These are phyloP conservation scores for Nicotiana knightiana DNA, from an alignment of 257 asterid genomes.

Conservation along the genomic window DNA sequence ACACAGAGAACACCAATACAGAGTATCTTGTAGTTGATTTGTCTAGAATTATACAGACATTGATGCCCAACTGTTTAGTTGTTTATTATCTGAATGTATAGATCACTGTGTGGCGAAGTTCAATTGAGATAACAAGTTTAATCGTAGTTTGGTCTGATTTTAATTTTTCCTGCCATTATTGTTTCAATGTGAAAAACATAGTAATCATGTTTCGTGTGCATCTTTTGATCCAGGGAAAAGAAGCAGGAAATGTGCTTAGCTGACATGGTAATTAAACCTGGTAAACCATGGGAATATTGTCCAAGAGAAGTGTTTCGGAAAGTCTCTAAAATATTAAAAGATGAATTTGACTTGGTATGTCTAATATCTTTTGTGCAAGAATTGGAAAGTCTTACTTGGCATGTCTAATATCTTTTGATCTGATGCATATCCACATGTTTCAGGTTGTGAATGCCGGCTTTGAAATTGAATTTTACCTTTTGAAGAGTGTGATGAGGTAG, in stretches of 20 bases:
- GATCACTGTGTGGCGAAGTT: neutral
- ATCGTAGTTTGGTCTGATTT: neutral
- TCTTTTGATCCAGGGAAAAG: constrained; percentile 55
- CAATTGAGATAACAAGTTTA: neutral
- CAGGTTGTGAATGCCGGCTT: constrained; percentile 91
- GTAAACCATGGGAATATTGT: constrained; percentile 86
- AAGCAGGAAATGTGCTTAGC: constrained; percentile 84
- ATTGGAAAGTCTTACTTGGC: constrained; percentile 37
- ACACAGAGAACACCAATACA: neutral
- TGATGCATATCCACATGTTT: constrained; percentile 28
- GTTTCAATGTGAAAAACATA: neutral
- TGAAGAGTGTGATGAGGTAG: constrained; percentile 53
- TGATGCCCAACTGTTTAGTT: neutral
- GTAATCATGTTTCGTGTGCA: neutral
- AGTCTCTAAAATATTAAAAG: constrained; percentile 58
- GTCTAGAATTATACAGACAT: neutral
- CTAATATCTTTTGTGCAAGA: neutral
- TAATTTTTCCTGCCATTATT: neutral
- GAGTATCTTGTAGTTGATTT: neutral
- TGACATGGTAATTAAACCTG: constrained; percentile 79
- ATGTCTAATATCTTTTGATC: constrained; percentile 20
- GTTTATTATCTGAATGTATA: neutral
- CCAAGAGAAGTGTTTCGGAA: constrained; percentile 80
- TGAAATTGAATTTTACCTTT: constrained; percentile 75
- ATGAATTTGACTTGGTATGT: constrained; percentile 83